A percentile compares a stretch with the other conserved stretches of the same genome.
Conservation (phyloP, 805 yeast species). For the Hanseniaspora guilliermondii region DNA sequence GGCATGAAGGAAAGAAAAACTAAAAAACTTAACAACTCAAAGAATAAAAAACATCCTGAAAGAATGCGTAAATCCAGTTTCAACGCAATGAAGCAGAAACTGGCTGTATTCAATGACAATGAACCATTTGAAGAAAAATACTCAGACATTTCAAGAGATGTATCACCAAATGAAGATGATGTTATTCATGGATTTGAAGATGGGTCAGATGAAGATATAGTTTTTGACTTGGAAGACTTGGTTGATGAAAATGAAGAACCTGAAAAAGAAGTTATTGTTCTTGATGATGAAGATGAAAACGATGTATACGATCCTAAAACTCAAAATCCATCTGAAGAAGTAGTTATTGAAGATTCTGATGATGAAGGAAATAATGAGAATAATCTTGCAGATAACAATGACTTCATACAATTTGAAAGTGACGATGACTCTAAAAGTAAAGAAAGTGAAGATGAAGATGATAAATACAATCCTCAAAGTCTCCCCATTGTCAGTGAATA, state of each 20-base stretch:
- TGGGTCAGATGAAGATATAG: conserved; percentile 18
- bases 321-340: conserved; percentile 9
- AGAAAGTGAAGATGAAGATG: conserved; percentile 14
- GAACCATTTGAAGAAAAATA: conserved; percentile 23
- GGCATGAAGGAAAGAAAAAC: conserved; percentile 13
- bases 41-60: conserved; percentile 15
- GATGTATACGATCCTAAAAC: conserved; percentile 22
- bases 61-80: conserved; percentile 27
- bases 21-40: not conserved
- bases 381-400: conserved; percentile 30
- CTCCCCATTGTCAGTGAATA: conserved; percentile 21
- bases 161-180: conserved; percentile 12
- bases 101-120: conserved; percentile 22
- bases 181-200: conserved; percentile 9
- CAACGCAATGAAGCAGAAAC: conserved; percentile 22
- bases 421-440: conserved; percentile 21
- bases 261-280: not conserved
- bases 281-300: conserved; percentile 17
- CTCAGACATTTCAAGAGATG: conserved; percentile 18
- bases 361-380: conserved; percentile 16
- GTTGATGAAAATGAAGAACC: conserved; percentile 6
- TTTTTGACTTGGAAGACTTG: conserved; percentile 20
- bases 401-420: conserved; percentile 33
- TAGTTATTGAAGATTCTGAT: conserved; percentile 10
- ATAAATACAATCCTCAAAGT: conserved; percentile 10